Evolutionary conservation across 352 stramenopile genomes (phyloP).

Genomic region (Albugo candida): DNA sequence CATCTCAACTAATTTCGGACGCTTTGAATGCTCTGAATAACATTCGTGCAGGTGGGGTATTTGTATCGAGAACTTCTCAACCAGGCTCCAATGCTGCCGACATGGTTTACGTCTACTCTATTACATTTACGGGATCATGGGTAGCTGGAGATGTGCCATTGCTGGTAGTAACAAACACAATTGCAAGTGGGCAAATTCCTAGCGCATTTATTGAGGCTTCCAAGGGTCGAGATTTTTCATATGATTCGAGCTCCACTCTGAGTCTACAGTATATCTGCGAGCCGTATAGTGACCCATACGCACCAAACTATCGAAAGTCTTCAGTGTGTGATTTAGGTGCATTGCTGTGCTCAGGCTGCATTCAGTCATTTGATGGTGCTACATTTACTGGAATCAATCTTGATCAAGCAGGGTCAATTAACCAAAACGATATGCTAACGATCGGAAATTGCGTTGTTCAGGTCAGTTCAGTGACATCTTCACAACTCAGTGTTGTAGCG

Average conservation of each 20-base stretch:
- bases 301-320: constrained; percentile 24
- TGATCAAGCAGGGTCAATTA: constrained; percentile 9
- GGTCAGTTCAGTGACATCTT: constrained; percentile 13
- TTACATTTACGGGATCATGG: constrained; percentile 70
- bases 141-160: constrained; percentile 75
- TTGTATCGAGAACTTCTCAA: constrained; percentile 13
- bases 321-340: constrained; percentile 15
- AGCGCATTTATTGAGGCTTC: constrained; percentile 17
- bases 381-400: constrained; percentile 16
- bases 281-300: constrained; percentile 64
- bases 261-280: constrained; percentile 49
- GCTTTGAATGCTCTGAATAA: constrained; percentile 26
- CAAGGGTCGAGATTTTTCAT: constrained; percentile 24
- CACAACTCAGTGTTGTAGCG: constrained; percentile 16
- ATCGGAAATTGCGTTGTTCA: constrained; percentile 39
- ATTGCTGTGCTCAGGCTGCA: constrained; percentile 32
- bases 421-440: constrained; percentile 16
- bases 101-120: constrained; percentile 51
- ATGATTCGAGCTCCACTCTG: constrained; percentile 21
- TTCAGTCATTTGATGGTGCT: constrained; percentile 41
- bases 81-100: constrained; percentile 14
- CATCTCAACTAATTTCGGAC: constrained; percentile 1
- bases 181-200: constrained; percentile 11
- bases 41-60: constrained; percentile 20
- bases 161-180: constrained; percentile 21